A percentile compares a stretch with the other conserved stretches of the same genome.
Conservation (phyloP, 2,329 filamentous ascomycete species). For the Alternaria metachromatica region DNA sequence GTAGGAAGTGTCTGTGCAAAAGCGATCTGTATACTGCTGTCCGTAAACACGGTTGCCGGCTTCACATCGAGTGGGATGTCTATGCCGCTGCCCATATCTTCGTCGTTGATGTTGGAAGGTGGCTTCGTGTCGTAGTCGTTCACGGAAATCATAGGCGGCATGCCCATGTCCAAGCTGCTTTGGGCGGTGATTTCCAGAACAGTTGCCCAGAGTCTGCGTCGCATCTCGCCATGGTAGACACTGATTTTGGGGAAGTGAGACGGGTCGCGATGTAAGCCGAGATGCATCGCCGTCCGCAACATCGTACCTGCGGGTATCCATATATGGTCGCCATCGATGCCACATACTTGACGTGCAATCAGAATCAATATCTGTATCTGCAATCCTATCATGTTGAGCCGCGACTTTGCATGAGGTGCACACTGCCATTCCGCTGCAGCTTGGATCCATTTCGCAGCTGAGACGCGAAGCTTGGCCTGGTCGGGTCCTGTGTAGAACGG, state of each 20-base stretch:
- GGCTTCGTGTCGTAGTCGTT: slow-evolving; percentile 48
- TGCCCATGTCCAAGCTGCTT: slow-evolving; percentile 47
- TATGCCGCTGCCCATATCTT: slow-evolving; percentile 43
- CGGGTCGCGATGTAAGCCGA: slow-evolving; percentile 53
- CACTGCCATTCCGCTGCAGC: slow-evolving; percentile 63
- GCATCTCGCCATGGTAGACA: slow-evolving; percentile 49
- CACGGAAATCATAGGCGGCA: slow-evolving; percentile 45
- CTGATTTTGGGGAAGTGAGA: slow-evolving; percentile 44
- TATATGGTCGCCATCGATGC: slow-evolving; percentile 44
- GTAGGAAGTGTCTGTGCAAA: slow-evolving; percentile 45
- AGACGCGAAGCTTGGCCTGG: slow-evolving; percentile 49
- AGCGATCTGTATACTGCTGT: slow-evolving; percentile 46
- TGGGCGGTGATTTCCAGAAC: slow-evolving; percentile 48
- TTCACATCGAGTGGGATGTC: slow-evolving; percentile 27
- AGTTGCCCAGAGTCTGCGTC: slow-evolving; percentile 38
- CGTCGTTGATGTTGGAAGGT: slow-evolving; percentile 51
- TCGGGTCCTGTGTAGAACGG: slow-evolving; percentile 58
- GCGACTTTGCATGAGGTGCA: slow-evolving; percentile 60
- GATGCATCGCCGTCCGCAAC: slow-evolving; percentile 49
- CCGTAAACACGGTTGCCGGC: slow-evolving; percentile 38
- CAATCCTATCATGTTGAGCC: slow-evolving; percentile 58
- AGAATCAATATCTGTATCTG: slow-evolving; percentile 54
- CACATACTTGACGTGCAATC: slow-evolving; percentile 46
- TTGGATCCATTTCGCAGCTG: slow-evolving; percentile 60
- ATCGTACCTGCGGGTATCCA: slow-evolving; percentile 51